Evolutionary conservation across 2,329 filamentous ascomycete genomes (phyloP).

Genomic region (Davidsoniella eucalypti): DNA sequence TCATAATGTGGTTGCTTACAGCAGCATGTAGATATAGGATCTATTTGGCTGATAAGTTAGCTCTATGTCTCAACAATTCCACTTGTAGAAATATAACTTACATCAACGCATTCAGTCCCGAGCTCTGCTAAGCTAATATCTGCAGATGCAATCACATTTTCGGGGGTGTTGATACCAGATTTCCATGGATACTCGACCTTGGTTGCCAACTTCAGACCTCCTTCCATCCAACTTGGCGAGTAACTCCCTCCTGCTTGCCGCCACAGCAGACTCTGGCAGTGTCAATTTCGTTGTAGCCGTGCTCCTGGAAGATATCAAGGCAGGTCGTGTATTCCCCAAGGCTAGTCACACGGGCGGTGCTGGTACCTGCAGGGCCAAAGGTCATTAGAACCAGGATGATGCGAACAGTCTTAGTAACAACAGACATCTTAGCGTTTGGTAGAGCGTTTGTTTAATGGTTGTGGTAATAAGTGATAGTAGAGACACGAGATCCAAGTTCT

Average conservation of each 20-base stretch:
- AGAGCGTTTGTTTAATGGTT: neutral
- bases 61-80: neutral
- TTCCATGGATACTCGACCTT: constrained; percentile 50
- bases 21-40: constrained; percentile 65
- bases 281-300: constrained; percentile 72
- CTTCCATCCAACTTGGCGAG: constrained; percentile 58
- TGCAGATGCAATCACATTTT: constrained; percentile 46
- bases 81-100: constrained; percentile 19
- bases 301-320: constrained; percentile 59
- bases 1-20: constrained; percentile 16
- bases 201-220: constrained; percentile 65
- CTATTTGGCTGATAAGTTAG: constrained; percentile 14
- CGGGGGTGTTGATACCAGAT: constrained; percentile 43
- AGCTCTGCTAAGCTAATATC: constrained; percentile 56
- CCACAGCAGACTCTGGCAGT: constrained; percentile 62
- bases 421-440: constrained; percentile 26
- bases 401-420: constrained; percentile 29
- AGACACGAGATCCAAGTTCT: no score
- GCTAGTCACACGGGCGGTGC: constrained; percentile 56
- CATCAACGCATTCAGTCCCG: constrained; percentile 55
- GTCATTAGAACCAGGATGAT: constrained; percentile 80
- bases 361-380: constrained; percentile 47
- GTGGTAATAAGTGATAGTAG: neutral
- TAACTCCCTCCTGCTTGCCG: constrained; percentile 64
- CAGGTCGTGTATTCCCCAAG: constrained; percentile 49